Conservation (phyloP, 2,329 filamentous ascomycete genomes). For the Nannizziopsis arthrosporioides region DNA sequence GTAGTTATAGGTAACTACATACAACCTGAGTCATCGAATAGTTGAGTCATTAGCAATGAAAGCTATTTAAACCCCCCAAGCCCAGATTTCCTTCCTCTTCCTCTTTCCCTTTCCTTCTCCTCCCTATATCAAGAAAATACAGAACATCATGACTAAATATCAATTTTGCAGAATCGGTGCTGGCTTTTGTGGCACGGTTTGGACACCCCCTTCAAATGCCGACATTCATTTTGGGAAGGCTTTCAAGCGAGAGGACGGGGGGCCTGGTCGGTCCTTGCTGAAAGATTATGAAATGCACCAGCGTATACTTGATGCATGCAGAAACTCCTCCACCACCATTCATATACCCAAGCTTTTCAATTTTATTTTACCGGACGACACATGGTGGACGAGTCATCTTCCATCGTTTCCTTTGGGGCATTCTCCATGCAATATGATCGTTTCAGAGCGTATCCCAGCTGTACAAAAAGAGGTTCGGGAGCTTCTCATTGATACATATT, state of each 20-base stretch:
- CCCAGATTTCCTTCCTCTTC: too few relatives aligned
- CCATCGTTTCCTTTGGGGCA: slow-evolving; percentile 21
- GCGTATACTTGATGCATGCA: slow-evolving; percentile 15
- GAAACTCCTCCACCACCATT: neutral
- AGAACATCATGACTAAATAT: too few relatives aligned
- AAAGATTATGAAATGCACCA: slow-evolving; percentile 27
- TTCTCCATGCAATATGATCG: slow-evolving; percentile 26
- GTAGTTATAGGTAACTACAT: too few relatives aligned
- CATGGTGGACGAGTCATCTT: slow-evolving; percentile 23
- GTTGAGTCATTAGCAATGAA: too few relatives aligned
- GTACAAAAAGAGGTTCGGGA: slow-evolving; percentile 20
- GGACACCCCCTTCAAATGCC: slow-evolving; percentile 16
- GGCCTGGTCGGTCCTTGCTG: slow-evolving; percentile 19
- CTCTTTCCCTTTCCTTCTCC: too few relatives aligned
- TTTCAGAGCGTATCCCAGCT: slow-evolving; percentile 28
- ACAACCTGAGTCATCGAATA: too few relatives aligned
- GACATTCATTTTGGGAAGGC: slow-evolving; percentile 12
- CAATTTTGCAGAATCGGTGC: slow-evolving; percentile 21
- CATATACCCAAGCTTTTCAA: too few relatives aligned
- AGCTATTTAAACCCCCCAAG: too few relatives aligned
- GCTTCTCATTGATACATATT: slow-evolving; percentile 26
- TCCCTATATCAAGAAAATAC: too few relatives aligned
- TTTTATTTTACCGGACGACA: neutral
- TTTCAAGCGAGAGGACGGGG: slow-evolving; percentile 29
- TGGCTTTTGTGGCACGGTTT: slow-evolving; percentile 26